Base-by-base conservation (phyloP, 306 rosid species). In the Sesbania bispinosa region DNA sequence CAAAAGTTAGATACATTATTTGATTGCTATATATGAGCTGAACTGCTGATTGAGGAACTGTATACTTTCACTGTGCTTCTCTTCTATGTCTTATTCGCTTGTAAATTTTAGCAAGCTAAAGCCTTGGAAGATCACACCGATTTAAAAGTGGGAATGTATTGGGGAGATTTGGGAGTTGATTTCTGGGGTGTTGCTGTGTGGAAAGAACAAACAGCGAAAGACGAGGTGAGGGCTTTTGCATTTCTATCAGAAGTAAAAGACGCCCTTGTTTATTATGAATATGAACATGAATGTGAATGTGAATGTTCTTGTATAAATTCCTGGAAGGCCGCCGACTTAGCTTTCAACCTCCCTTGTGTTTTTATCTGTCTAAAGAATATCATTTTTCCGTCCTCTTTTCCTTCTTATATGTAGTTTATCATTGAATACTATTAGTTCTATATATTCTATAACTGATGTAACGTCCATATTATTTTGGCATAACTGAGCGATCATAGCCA, bases 161-260 rank as follows among this genome's bases (percentile, higher is more conserved):
- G 83, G 84, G 97, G 98, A 71, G 90, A 60, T 0, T 87, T 85
- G 96, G 90, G 94, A 60, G 84, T 86, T 33, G 97, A 93, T 74
- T 81, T 2, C 23, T 93, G 98, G 98, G 73, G 83, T 26, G 81
- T 19, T 57, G 77, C 72, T 6, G 29, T 9, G 2, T 93, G 98
- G 98, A 73, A 76, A 43, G 8, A 26, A 58, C 83, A 93, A 83
- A 45, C 69, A 1, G 85, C 72, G 13, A 80, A 88, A 52, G 21
- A 84, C 8, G 97, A 93, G 98, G 98, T 85, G 67, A 67, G 69
- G 27, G 35, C 11, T 52, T 73, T 62, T 67, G 3, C 47, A 36
- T 33, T 72, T 58, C 48, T 55, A 6, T 53, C 43, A 6, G 26
- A 14, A 42, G 18, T 57, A 5, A 10, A 29, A n/a, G 26, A 54